Evolutionary conservation across 495 filamentous ascomycete genomes (phyloP), one percentile per base, ranked within the genome.

Genomic region (Hyaloscypha finlandica): DNA sequence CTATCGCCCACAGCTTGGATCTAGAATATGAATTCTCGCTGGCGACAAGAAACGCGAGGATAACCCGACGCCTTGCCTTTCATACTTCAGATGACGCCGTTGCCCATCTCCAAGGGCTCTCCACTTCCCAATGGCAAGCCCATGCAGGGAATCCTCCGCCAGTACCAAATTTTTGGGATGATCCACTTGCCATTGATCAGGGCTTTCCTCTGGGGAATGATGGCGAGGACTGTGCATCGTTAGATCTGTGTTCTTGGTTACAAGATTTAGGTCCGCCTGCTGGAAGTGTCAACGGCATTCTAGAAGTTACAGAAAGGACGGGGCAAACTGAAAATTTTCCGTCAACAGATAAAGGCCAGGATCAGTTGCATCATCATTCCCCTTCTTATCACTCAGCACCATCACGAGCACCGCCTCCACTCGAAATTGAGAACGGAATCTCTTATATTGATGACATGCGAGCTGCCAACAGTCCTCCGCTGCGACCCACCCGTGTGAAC

Each of bases 1-100:
- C 54, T 5, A 4, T 58, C 8, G 63, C 63, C 12, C 63, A 65
- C 58, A 54, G 19, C 5, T 12, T 65, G n/a, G 63, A 37, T 12
- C 55, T 65, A 20, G 53, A 65, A 8, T 65, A 51, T 53, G 63
- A 65, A 51, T 65, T 48, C 55, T 65, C 42, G 6, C 42, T 52
- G 11, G n/a, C 19, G 6, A 19, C 20, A 19, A 0, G 30, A 45
- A 33, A 53, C 37, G 42, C 30, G 22, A 63, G 61, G 33, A 54
- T 63, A 4, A 52, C 61, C 16, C 45, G 61, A 48, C 35, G 4
- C 35, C 6, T 37, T 8, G 12, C 8, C 12, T 37, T 37, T 37
- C 35, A 37, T 12, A 6, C 35, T 37, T 6, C 35, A 37, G 6
- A 37, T 37, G 35, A 37, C 35, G 3, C 35, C 12, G 35, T 37